Evolutionary conservation across 169 alveolate genomes (phyloP).

Genomic region (Plasmodium fragile): DNA sequence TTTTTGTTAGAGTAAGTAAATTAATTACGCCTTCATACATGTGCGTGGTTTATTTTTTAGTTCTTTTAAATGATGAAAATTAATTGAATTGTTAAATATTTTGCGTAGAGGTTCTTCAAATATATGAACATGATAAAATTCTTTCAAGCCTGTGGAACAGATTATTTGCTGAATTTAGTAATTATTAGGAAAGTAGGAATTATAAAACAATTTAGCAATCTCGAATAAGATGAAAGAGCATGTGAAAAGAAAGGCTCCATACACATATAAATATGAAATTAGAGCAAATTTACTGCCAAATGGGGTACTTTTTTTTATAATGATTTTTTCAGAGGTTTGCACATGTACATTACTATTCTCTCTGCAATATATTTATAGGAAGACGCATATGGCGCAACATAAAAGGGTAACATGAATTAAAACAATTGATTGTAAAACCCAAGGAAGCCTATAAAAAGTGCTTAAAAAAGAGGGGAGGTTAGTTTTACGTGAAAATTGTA

Average conservation of each 20-base stretch:
- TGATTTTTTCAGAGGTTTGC: background rate
- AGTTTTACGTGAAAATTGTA: background rate
- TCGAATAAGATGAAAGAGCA: background rate
- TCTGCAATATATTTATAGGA: background rate
- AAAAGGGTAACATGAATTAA: background rate
- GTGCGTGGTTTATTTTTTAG: no score
- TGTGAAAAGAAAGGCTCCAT: background rate
- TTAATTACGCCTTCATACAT: background rate
- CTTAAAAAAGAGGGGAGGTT: background rate
- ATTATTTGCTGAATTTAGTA: background rate
- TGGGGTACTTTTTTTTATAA: background rate
- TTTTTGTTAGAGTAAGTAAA: no score
- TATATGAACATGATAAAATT: background rate
- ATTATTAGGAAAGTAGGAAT: background rate
- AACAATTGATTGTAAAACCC: background rate
- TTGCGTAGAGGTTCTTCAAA: background rate
- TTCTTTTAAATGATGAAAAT: background rate
- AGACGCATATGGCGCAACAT: background rate
- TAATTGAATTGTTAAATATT: no score
- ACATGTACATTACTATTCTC: background rate
- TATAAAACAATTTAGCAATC: background rate
- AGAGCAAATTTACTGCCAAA: background rate
- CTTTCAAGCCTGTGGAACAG: background rate
- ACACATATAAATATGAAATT: background rate
- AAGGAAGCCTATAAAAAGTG: background rate